Conservation (phyloP, 2,329 filamentous ascomycete species). For the Venturiaceae sp. region DNA sequence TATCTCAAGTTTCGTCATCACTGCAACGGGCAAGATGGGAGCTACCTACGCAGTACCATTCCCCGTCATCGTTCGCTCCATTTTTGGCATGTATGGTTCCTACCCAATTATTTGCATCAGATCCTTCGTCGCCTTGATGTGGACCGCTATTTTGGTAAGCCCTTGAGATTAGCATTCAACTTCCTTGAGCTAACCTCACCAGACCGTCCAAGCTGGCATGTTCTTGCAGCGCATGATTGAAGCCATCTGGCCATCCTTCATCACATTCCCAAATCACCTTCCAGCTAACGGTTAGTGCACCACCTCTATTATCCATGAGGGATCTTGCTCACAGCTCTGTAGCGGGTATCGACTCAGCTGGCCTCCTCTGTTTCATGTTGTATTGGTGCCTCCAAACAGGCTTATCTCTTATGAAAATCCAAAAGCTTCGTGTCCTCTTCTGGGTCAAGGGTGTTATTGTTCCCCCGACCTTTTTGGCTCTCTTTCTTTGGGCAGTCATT, state of each 20-base stretch:
- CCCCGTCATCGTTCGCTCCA: constrained; percentile 33
- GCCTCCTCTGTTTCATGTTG: constrained; percentile 40
- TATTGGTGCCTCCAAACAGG: constrained; percentile 41
- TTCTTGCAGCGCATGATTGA: constrained; percentile 34
- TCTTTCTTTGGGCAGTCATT: constrained; percentile 35
- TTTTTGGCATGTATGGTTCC: constrained; percentile 35
- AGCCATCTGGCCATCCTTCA: constrained; percentile 30
- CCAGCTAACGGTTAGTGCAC: no score
- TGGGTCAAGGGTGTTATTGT: constrained; percentile 33
- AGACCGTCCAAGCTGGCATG: constrained; percentile 35
- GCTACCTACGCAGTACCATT: constrained; percentile 27
- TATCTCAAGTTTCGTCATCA: constrained; percentile 37
- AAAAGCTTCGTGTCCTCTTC: constrained; percentile 34
- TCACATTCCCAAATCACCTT: constrained; percentile 27
- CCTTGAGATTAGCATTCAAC: not conserved
- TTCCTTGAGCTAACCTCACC: constrained; percentile 8
- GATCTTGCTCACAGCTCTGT: no score
- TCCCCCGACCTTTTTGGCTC: constrained; percentile 31
- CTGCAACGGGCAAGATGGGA: constrained; percentile 36
- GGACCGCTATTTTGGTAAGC: constrained; percentile 29
- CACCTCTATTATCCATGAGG: no score
- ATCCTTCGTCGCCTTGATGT: constrained; percentile 35
- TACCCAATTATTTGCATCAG: constrained; percentile 34
- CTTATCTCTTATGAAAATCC: constrained; percentile 32
- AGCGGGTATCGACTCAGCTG: constrained; percentile 26